A percentile compares a stretch with the other conserved stretches of the same genome.
phyloP scores from a whole-genome alignment of 352 stramenopile genomes.

The Phytophthora cajani region DNA sequence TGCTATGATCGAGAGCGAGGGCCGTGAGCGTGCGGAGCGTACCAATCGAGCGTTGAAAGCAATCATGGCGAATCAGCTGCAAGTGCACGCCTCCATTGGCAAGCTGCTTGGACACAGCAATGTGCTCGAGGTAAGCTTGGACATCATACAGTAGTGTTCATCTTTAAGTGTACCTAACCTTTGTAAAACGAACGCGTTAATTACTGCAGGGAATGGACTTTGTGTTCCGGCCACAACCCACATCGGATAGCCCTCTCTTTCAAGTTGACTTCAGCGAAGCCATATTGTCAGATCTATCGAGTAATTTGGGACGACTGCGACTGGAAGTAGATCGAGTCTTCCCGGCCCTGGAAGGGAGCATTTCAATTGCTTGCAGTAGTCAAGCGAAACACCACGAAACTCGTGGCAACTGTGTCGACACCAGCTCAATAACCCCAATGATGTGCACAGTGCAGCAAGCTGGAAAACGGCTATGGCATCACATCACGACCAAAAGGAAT shows the following conservation, averaged over 20 bases:
- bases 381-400: conserved; percentile 2
- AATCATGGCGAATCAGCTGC: conserved; percentile 28
- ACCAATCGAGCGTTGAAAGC: conserved; percentile 34
- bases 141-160: neutral
- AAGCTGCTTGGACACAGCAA: conserved; percentile 24
- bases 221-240: conserved; percentile 21
- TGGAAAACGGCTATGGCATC: conserved; percentile 29
- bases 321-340: conserved; percentile 18
- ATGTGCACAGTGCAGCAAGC: conserved; percentile 19
- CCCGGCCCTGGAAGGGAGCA: neutral
- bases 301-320: conserved; percentile 16
- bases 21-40: conserved; percentile 29
- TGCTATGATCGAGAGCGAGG: conserved; percentile 24
- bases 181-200: neutral
- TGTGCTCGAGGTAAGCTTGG: conserved; percentile 14
- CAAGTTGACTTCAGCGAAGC: conserved; percentile 29
- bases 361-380: conserved; percentile 17
- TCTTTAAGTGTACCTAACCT: neutral
- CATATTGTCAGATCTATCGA: conserved; percentile 23
- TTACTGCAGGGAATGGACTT: conserved; percentile 23
- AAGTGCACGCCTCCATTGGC: conserved; percentile 15
- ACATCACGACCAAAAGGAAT: conserved; percentile 37
- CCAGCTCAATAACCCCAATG: conserved; percentile 30
- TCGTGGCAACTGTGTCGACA: conserved; percentile 17
- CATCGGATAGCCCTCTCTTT: conserved; percentile 5